phyloP scores from a whole-genome alignment of 208 protist species.

The Trypanosoma congolense region DNA sequence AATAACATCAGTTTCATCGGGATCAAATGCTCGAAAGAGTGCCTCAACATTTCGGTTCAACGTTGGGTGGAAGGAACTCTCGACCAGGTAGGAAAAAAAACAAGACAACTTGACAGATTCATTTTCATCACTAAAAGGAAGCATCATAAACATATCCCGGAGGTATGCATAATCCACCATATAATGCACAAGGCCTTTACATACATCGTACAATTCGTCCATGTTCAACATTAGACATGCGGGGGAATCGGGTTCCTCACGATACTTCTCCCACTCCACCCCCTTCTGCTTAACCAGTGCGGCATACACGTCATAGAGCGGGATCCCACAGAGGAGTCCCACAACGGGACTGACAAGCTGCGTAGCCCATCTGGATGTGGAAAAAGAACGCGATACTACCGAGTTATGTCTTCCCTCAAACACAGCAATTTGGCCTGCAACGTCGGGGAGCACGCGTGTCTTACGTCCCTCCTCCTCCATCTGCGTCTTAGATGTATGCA shows the following conservation, averaged over 20 bases:
- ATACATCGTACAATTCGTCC: constrained; percentile 16
- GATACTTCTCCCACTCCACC: not conserved
- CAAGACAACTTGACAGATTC: constrained; percentile 23
- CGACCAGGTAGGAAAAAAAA: constrained; percentile 54
- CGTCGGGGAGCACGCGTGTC: not conserved
- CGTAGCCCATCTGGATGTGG: not conserved
- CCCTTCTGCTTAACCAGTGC: constrained; percentile 31
- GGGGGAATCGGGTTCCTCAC: not conserved
- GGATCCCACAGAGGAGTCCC: constrained; percentile 46
- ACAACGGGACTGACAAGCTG: constrained; percentile 39
- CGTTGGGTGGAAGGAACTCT: constrained; percentile 49
- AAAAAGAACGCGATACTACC: not conserved
- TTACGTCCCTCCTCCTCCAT: not conserved
- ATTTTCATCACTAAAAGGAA: constrained; percentile 25
- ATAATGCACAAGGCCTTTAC: constrained; percentile 10
- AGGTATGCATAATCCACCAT: constrained; percentile 46
- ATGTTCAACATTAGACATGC: constrained; percentile 3
- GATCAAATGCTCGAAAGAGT: constrained; percentile 66
- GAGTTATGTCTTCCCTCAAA: constrained; percentile 15
- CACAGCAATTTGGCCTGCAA: constrained; percentile 10
- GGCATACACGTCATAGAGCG: constrained; percentile 40
- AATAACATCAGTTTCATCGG: constrained; percentile 34
- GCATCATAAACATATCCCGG: constrained; percentile 32
- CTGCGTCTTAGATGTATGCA: constrained; percentile 5
- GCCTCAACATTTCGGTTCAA: constrained; percentile 50